A percentile compares a stretch with the other conserved stretches of the same genome.
These are phyloP conservation scores for Apiospora hydei DNA, from an alignment of 2,329 filamentous ascomycete genomes.

Conservation along the genomic window DNA sequence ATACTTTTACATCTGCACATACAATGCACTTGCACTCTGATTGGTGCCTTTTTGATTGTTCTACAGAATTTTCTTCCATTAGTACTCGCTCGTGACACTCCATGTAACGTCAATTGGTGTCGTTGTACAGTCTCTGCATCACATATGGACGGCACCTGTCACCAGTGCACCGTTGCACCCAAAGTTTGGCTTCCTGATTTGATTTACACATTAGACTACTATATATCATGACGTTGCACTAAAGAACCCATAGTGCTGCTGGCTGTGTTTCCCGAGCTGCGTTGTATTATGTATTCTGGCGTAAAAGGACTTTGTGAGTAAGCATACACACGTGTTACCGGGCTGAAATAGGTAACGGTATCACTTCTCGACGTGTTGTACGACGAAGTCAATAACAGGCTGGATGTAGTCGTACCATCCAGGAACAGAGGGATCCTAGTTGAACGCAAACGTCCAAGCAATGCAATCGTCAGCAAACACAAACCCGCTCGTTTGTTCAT, in stretches of 20 bases:
- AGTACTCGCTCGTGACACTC: background rate
- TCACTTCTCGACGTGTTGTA: conserved; percentile 18
- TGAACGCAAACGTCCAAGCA: background rate
- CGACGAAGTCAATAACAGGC: conserved; percentile 21
- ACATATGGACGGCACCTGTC: background rate
- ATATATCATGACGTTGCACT: no score
- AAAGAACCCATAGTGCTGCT: no score
- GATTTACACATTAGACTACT: background rate
- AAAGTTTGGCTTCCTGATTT: background rate
- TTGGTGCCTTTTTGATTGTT: background rate
- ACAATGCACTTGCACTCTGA: conserved; percentile 4
- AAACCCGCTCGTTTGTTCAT: background rate
- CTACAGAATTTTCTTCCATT: background rate
- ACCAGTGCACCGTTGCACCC: background rate
- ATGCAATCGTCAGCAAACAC: background rate
- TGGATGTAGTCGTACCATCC: conserved; percentile 21
- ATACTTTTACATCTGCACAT: conserved; percentile 7
- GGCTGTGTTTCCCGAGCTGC: background rate
- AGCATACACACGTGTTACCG: background rate
- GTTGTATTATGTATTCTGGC: background rate
- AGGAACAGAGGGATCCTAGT: conserved; percentile 8
- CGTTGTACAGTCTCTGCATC: background rate
- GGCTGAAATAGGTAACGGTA: background rate
- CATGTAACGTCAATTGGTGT: no score
- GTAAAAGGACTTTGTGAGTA: background rate